Evolutionary conservation across 306 rosid genomes (phyloP).

Genomic region (Fagus crenata): DNA sequence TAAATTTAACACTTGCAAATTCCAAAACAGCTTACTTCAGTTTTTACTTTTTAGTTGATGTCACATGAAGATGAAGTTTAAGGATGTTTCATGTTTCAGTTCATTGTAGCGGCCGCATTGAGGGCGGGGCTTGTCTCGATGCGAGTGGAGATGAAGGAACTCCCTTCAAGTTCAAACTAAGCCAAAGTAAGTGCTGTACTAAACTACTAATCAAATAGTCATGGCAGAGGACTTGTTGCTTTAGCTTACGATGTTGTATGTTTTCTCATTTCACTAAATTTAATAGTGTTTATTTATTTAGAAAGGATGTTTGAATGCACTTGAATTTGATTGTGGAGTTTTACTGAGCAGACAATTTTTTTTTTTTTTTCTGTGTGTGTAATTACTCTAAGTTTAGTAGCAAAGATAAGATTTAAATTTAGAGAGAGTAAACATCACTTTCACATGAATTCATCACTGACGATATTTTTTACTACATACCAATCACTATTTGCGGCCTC

Average conservation of each 20-base stretch:
- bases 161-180: conserved; percentile 52
- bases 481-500: too few relatives aligned
- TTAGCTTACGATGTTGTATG: neutral
- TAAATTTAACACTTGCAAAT: neutral
- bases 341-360: too few relatives aligned
- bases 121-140: conserved; percentile 43
- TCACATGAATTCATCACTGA: too few relatives aligned
- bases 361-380: too few relatives aligned
- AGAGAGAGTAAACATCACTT: too few relatives aligned
- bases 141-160: conserved; percentile 46
- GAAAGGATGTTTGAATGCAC: neutral
- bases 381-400: too few relatives aligned
- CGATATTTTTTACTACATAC: too few relatives aligned
- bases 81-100: conserved; percentile 30
- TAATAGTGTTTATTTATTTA: neutral
- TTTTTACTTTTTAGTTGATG: neutral
- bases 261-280: neutral
- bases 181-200: conserved; percentile 55
- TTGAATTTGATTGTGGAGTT: too few relatives aligned
- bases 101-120: conserved; percentile 51
- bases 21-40: neutral
- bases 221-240: neutral
- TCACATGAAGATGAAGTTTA: conserved; percentile 8
- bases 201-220: too few relatives aligned
- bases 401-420: too few relatives aligned